A percentile compares a stretch with the other conserved stretches of the same genome.
These are phyloP conservation scores for Platismatia glauca DNA, from an alignment of 495 filamentous ascomycete species.

Conservation along the genomic window DNA sequence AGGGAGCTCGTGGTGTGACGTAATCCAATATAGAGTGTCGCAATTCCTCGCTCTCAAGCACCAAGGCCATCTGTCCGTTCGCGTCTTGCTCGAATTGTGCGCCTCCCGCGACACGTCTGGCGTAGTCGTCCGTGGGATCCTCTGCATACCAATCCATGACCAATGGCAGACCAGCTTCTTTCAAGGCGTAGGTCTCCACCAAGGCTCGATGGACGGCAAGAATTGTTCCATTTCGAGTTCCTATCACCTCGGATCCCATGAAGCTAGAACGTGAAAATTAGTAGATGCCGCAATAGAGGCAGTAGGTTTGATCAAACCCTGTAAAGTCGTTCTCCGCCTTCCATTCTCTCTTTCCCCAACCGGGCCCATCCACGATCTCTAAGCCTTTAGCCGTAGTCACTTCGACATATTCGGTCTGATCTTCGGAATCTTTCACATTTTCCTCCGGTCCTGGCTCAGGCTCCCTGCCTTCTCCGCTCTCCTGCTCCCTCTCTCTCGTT, in stretches of 20 bases:
- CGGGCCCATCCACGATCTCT: conserved; percentile 44
- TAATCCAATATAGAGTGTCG: neutral
- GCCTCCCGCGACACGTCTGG: conserved; percentile 16
- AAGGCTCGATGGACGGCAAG: conserved; percentile 49
- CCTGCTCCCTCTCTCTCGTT: too few species aligned
- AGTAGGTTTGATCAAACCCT: conserved; percentile 14
- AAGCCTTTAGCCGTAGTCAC: conserved; percentile 52
- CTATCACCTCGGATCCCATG: conserved; percentile 22
- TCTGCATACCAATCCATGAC: conserved; percentile 4
- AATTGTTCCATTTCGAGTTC: conserved; percentile 24
- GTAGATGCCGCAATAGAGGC: neutral
- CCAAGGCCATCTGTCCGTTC: neutral
- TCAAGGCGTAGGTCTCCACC: conserved; percentile 48
- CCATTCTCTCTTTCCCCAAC: conserved; percentile 24
- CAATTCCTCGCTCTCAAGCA: conserved; percentile 4
- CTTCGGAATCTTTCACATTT: conserved; percentile 8
- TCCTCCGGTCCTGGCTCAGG: neutral
- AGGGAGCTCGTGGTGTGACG: conserved; percentile 1
- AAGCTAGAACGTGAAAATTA: conserved; percentile 20
- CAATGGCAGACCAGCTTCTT: conserved; percentile 29
- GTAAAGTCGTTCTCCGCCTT: conserved; percentile 15
- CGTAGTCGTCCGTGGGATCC: conserved; percentile 11
- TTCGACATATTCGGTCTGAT: conserved; percentile 39
- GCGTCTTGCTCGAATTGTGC: conserved; percentile 25
- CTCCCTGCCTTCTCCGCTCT: neutral